Evolutionary conservation across 148 eudicot genomes (phyloP).

Genomic region (Chenopodium album): DNA sequence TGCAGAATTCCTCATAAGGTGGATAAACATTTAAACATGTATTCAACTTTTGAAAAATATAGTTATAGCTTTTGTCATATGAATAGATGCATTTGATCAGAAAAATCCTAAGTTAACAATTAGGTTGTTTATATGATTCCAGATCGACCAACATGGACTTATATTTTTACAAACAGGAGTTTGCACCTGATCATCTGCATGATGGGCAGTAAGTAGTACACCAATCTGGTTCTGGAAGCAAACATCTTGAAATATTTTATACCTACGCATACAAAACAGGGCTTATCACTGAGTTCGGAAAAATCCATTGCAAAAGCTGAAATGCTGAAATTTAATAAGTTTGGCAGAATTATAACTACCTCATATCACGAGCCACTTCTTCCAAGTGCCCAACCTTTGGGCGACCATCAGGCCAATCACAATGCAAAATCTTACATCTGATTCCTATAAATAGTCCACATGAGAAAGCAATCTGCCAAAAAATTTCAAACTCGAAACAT

Average conservation of each 20-base stretch:
- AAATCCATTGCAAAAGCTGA: background rate
- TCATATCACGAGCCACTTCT: constrained; percentile 88
- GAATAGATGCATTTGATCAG: background rate
- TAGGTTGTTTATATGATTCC: background rate
- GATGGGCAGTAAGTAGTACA: constrained; percentile 78
- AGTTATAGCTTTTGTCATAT: background rate
- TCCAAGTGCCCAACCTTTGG: constrained; percentile 87
- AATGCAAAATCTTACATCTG: constrained; percentile 58
- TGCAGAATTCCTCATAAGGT: constrained; percentile 35
- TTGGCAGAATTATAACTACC: constrained; percentile 39
- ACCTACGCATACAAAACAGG: constrained; percentile 41
- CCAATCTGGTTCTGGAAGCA: constrained; percentile 59
- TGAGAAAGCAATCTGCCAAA: constrained; percentile 28
- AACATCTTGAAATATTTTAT: constrained; percentile 54
- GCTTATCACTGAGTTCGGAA: background rate
- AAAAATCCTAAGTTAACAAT: background rate
- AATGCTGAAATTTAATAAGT: background rate
- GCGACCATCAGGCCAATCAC: constrained; percentile 78
- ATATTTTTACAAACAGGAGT: background rate
- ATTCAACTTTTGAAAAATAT: background rate
- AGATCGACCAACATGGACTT: background rate
- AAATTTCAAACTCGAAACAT: background rate
- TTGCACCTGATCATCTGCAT: constrained; percentile 96
- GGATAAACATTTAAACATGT: constrained; percentile 12
- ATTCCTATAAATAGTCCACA: constrained; percentile 62